These are phyloP conservation scores for Laburnicola sp. DNA, from an alignment of 2,329 filamentous ascomycete species.

Conservation along the genomic window DNA sequence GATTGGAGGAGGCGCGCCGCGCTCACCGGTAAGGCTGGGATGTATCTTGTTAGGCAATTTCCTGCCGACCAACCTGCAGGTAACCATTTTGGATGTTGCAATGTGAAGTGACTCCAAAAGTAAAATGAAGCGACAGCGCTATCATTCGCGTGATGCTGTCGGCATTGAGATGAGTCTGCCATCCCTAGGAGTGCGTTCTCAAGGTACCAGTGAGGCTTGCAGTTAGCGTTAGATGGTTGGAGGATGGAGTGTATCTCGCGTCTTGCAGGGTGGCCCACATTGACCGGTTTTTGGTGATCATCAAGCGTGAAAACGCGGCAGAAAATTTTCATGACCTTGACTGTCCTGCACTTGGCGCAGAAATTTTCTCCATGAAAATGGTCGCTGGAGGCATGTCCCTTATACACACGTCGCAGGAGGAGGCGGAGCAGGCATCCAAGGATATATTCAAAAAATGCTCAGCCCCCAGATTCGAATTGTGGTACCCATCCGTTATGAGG, in stretches of 20 bases:
- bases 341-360: neutral
- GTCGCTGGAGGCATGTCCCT: too few species aligned
- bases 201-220: neutral
- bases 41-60: too few species aligned
- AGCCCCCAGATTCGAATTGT: too few species aligned
- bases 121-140: neutral
- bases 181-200: neutral
- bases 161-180: neutral
- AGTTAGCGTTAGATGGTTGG: neutral
- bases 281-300: constrained; percentile 8
- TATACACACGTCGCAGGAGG: too few species aligned
- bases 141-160: neutral
- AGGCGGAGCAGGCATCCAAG: too few species aligned
- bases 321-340: too few species aligned
- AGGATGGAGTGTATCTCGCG: neutral
- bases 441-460: too few species aligned
- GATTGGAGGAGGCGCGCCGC: too few species aligned
- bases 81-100: neutral
- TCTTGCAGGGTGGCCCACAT: neutral
- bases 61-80: neutral
- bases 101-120: neutral
- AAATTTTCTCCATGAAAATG: too few species aligned
- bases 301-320: neutral
- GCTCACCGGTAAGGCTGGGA: too few species aligned
- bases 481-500: too few species aligned